Evolutionary conservation across 768 basidiomycete species (phyloP), one percentile per base, ranked within the genome.

Genomic region (Leccinum uliginosum): DNA sequence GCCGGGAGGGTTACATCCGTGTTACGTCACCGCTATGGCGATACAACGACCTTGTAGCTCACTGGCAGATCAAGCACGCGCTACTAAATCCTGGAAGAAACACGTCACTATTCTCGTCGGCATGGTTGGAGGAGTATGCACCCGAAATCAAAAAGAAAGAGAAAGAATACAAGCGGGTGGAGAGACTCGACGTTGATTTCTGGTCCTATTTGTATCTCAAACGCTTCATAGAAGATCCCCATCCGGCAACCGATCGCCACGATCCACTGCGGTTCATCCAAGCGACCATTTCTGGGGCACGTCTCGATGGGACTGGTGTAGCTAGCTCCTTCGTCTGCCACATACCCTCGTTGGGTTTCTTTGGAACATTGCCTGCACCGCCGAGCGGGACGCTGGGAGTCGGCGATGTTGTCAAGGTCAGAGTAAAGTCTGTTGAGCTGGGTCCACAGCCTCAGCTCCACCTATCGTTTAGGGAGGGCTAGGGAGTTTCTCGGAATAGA

Each of bases 51-150:
- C 69, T 97, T 55, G 69, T 94, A 12, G 74, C 76, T 10, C 97
- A 98, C 73, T 99, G 94, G 93, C 95, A 98, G 70, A 83, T 99
- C 72, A 95, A 97, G 66, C 76, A 85, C 50, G 82, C 81, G 6
- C 71, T 98, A 11, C 73, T 88, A 7, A 72, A 69, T 11, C 68
- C 66, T 7, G 61, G 56, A 34, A 70, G 75, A 6, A 57, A 55
- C 47, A 65, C 67, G 2, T 74, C 78, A 4, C 69, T 77, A 4
- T 85, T 89, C 63, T 74, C 74, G 29, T 48, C 62, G 3, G 71
- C 75, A 29, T 79, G 78, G 69, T 62, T 91, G 65, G 67, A 72
- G 64, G 68, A 66, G 11, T 75, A 82, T 54, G 76, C 71, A 9
- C 61, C 71, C 2, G 67, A 78, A 38, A 64, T 80, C 35, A 68